These are phyloP conservation scores for Pythium insidiosum DNA, from an alignment of 352 stramenopile genomes.

Conservation along the genomic window DNA sequence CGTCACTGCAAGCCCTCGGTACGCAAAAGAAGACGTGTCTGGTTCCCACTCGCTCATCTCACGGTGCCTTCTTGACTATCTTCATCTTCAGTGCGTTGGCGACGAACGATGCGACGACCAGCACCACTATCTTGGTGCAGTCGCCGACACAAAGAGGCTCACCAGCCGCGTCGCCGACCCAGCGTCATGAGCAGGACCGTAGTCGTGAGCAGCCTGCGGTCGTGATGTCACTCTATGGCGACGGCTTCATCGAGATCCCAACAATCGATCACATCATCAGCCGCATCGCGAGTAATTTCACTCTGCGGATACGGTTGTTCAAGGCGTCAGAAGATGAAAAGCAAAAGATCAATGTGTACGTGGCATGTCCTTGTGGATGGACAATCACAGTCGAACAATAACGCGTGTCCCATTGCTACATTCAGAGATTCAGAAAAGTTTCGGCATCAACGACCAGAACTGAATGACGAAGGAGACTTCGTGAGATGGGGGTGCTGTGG, in stretches of 20 bases:
- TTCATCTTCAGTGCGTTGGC: no score
- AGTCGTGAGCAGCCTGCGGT: no score
- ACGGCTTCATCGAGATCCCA: constrained; percentile 29
- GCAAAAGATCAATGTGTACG: no score
- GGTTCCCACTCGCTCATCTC: no score
- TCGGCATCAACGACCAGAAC: constrained; percentile 40
- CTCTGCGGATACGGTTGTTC: constrained; percentile 31
- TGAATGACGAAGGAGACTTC: constrained; percentile 51
- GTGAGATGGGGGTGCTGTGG: constrained; percentile 56
- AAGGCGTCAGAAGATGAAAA: constrained; percentile 34
- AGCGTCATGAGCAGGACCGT: neutral
- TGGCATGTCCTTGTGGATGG: neutral
- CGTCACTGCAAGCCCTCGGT: no score
- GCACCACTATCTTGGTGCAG: neutral
- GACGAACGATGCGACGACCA: no score
- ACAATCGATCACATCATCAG: neutral
- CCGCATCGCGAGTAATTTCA: constrained; percentile 8
- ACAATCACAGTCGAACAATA: no score
- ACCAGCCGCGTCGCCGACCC: neutral
- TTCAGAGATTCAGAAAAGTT: constrained; percentile 23
- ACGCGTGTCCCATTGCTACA: no score
- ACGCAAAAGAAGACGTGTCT: no score
- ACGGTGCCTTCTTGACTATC: no score
- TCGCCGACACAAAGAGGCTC: neutral
- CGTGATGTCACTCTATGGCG: constrained; percentile 39